Conservation (phyloP, 768 basidiomycete species). For the Gautieria morchelliformis region DNA sequence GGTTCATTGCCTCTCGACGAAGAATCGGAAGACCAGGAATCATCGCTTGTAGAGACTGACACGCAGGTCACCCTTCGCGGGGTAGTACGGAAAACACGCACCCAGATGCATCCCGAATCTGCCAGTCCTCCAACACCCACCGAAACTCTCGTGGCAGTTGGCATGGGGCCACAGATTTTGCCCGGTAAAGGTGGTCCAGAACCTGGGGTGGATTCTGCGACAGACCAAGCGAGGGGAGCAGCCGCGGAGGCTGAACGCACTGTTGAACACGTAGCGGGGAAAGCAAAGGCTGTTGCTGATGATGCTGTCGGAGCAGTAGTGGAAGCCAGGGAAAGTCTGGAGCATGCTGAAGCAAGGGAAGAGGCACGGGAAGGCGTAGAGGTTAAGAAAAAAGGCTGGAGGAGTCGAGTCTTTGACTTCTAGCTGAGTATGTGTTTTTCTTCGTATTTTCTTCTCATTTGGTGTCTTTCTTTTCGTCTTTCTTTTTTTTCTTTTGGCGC, state of each 20-base stretch:
- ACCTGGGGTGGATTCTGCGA: not conserved
- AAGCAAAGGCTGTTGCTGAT: not conserved
- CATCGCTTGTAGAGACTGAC: slow-evolving; percentile 9
- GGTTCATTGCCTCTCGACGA: not conserved
- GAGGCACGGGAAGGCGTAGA: not conserved
- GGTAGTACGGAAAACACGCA: slow-evolving; percentile 15
- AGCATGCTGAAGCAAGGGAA: not conserved
- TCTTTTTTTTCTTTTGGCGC: too few relatives aligned
- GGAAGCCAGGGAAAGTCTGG: not conserved
- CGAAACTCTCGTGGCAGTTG: slow-evolving; percentile 18
- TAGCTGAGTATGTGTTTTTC: not conserved
- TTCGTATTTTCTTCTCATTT: too few relatives aligned
- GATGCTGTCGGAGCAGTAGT: not conserved
- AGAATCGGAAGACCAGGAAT: not conserved
- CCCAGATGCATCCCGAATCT: slow-evolving; percentile 4
- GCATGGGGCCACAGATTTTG: slow-evolving; percentile 19
- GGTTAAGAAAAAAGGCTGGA: not conserved
- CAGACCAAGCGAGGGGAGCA: not conserved
- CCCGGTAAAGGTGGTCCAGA: slow-evolving; percentile 18
- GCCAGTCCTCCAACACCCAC: not conserved
- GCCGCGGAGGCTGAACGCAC: not conserved
- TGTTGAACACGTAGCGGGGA: not conserved
- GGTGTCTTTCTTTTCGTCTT: too few relatives aligned
- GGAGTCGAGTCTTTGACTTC: not conserved
- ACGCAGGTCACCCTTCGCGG: slow-evolving; percentile 16